These are phyloP conservation scores for Funneliformis geosporum DNA, from an alignment of 192 early-diverging fungal species.

Conservation along the genomic window DNA sequence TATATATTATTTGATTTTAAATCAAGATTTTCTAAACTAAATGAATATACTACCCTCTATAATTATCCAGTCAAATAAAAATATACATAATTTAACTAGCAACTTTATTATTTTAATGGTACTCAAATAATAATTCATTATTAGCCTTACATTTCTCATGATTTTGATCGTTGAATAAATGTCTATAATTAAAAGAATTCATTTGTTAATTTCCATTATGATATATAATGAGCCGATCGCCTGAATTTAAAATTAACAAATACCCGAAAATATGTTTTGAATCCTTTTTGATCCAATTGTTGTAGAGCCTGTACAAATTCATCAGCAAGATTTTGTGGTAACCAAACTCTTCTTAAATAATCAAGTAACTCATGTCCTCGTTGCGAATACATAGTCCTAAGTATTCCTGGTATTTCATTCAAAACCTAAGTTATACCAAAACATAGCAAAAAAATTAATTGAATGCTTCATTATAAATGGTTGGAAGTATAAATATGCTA, in stretches of 20 bases:
- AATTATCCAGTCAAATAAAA: neutral
- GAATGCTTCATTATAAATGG: slow-evolving; percentile 48
- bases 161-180: slow-evolving; percentile 16
- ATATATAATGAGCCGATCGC: neutral
- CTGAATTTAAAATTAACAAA: neutral
- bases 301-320: slow-evolving; percentile 77
- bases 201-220: neutral
- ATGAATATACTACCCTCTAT: neutral
- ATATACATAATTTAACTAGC: neutral
- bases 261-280: slow-evolving; percentile 77
- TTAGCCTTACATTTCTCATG: neutral
- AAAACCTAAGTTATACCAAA: slow-evolving; percentile 39
- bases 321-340: slow-evolving; percentile 61
- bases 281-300: slow-evolving; percentile 63
- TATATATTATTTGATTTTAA: too few species aligned
- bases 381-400: slow-evolving; percentile 55
- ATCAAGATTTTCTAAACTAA: too few species aligned
- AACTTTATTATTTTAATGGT: neutral
- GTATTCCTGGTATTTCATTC: slow-evolving; percentile 58
- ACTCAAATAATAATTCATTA: neutral
- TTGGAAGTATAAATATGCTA: neutral
- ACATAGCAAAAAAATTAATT: neutral
- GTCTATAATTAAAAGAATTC: neutral
- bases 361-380: slow-evolving; percentile 61
- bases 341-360: slow-evolving; percentile 59